Evolutionary conservation across 495 filamentous ascomycete genomes (phyloP).

Genomic region (Aspergillus bridgeri): DNA sequence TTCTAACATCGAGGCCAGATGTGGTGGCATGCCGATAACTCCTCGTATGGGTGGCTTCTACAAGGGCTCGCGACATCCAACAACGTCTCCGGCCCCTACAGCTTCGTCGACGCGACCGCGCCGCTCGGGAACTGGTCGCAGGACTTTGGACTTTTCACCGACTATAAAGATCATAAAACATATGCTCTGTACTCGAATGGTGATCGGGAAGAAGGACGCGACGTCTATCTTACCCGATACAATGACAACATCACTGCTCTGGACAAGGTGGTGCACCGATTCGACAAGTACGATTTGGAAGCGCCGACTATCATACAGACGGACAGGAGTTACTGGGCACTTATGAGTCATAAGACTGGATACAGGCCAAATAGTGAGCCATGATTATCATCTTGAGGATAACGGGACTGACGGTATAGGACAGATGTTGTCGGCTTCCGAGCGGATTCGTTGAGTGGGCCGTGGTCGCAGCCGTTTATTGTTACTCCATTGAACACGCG

Average conservation of each 20-base stretch:
- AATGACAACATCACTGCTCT: conserved; percentile 20
- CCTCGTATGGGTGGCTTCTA: conserved; percentile 23
- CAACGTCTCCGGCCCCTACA: conserved; percentile 20
- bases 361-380: conserved; percentile 26
- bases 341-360: conserved; percentile 30
- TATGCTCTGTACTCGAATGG: conserved; percentile 29
- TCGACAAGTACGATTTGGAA: conserved; percentile 27
- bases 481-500: conserved; percentile 46
- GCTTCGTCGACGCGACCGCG: conserved; percentile 23
- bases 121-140: conserved; percentile 31
- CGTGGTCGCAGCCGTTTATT: conserved; percentile 50
- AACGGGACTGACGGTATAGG: not conserved
- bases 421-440: conserved; percentile 27
- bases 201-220: conserved; percentile 20
- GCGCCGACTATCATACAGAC: conserved; percentile 27
- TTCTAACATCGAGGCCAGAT: conserved; percentile 12
- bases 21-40: conserved; percentile 30
- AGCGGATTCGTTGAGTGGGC: conserved; percentile 39
- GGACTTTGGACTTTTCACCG: conserved; percentile 27
- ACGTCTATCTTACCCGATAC: conserved; percentile 21
- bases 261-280: conserved; percentile 20
- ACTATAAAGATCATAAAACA: conserved; percentile 20
- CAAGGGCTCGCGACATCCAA: conserved; percentile 24
- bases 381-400: not conserved
- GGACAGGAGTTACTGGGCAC: conserved; percentile 24